Percentiles rank a stretch among this genome's conserved stretches.
phyloP scores from a whole-genome alignment of 1,139 yeast species.

The Pichia kudriavzevii region DNA sequence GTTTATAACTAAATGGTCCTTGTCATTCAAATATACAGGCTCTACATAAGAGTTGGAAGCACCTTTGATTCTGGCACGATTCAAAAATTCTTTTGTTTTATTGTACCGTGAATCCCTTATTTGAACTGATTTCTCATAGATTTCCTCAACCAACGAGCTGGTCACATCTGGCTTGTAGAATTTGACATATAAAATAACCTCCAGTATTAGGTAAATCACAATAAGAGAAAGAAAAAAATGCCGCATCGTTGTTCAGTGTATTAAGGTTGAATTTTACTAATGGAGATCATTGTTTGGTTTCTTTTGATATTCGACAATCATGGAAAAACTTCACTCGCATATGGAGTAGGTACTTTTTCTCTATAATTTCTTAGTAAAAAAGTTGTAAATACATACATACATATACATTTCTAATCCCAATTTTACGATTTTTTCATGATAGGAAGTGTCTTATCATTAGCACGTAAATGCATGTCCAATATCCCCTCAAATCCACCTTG shows the following conservation, averaged over 20 bases:
- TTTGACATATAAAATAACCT: neutral
- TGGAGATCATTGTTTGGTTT: no score
- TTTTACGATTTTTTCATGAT: conserved; percentile 17
- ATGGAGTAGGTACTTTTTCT: no score
- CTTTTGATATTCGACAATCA: no score
- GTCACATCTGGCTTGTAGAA: conserved; percentile 4
- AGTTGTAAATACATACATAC: no score
- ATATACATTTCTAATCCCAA: no score
- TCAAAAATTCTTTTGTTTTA: conserved; percentile 11
- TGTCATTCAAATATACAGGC: conserved; percentile 17
- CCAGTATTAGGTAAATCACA: no score
- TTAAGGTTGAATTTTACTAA: no score
- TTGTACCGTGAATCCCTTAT: conserved; percentile 11
- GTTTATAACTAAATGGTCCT: neutral
- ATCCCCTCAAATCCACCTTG: conserved; percentile 36
- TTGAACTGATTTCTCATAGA: conserved; percentile 14
- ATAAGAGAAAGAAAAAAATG: no score
- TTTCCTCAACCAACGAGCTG: neutral
- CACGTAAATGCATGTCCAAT: conserved; percentile 35
- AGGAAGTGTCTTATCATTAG: conserved; percentile 51
- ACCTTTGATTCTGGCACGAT: conserved; percentile 22
- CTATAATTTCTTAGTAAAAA: no score
- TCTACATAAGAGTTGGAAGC: conserved; percentile 25
- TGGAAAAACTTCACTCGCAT: no score
- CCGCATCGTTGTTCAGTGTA: no score